phyloP scores from a whole-genome alignment of 768 basidiomycete genomes.

The Tremella fuciformis region DNA sequence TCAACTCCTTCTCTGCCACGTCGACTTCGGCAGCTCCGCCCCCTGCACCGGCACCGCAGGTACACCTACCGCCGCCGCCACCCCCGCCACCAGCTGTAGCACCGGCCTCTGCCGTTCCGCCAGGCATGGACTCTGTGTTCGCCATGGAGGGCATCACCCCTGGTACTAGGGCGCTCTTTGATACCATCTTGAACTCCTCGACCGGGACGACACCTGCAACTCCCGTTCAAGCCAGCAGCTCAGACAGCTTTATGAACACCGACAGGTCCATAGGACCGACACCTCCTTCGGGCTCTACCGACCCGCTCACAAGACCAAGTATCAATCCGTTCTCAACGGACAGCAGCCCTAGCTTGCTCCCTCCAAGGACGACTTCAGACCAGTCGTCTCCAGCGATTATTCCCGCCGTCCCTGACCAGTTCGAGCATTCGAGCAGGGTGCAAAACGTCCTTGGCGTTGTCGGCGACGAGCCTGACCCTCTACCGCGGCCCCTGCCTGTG shows the following conservation, averaged over 20 bases:
- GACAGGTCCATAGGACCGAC: not conserved
- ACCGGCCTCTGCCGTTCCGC: not conserved
- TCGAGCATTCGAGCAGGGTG: not conserved
- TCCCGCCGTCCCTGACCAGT: not conserved
- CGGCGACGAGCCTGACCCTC: not conserved
- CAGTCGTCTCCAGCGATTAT: not conserved
- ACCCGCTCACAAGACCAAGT: not conserved
- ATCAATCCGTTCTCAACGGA: not conserved
- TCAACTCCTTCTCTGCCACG: constrained; percentile 24
- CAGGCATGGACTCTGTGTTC: not conserved
- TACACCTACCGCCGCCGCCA: constrained; percentile 3
- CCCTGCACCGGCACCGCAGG: too few relatives aligned
- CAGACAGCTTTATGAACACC: not conserved
- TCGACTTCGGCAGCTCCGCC: constrained; percentile 12
- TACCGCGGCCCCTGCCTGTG: not conserved
- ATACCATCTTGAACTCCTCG: not conserved
- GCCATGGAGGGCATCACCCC: constrained; percentile 2
- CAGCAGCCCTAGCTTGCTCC: not conserved
- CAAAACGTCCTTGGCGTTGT: constrained; percentile 4
- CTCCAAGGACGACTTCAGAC: not conserved
- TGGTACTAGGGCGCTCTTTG: not conserved
- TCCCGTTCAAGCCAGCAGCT: too few relatives aligned
- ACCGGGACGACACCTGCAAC: too few relatives aligned
- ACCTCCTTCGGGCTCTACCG: not conserved
- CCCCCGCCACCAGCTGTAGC: not conserved